Evolutionary conservation across 179 eudicot species (phyloP), one percentile per base, ranked within the genome.

Genomic region (Beta corolliflora): DNA sequence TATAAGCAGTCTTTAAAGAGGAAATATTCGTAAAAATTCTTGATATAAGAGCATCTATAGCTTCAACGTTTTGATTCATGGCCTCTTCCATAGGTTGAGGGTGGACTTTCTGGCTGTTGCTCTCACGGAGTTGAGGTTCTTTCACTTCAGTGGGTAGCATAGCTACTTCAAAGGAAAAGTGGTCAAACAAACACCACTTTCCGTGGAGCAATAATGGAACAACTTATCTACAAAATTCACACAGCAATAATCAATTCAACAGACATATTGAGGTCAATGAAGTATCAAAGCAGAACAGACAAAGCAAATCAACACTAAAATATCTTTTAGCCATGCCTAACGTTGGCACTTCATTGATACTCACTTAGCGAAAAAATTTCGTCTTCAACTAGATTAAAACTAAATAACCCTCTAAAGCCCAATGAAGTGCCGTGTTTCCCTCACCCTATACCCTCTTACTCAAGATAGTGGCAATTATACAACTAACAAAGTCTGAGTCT

Each of bases 31-130:
- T 80, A 67, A 95, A 93, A 59, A 95, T 83, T 69, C 89, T 89
- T 2, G 98, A 89, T 48, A 95, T 87, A 76, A 95, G 71, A 53
- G 90, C 88, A 87, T 95, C 98, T 36, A 93, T 92, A 73, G 97
- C 95, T 89, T 92, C 95, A 8, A 92, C 93, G 65, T 88, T 90
- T 80, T 90, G 97, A 81, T 90, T 90, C 50, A 78, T 83, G 79
- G 89, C 88, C 76, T 95, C 98, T 77, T 91, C 94, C 97, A 92
- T 92, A 23, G 98, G 98, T 85, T 95, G 98, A 77, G 98, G 98
- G 83, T 95, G 97, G 73, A 95, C 95, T 91, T 95, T 95, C 90
- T 92, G 98, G 89, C 87, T 93, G 88, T 86, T 93, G 94, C 86
- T 93, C 76, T 94, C 98, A 83, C 94, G 95, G 53, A 88, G 90